phyloP scores from a whole-genome alignment of 2,329 filamentous ascomycete genomes.

The Monilinia polystroma region DNA sequence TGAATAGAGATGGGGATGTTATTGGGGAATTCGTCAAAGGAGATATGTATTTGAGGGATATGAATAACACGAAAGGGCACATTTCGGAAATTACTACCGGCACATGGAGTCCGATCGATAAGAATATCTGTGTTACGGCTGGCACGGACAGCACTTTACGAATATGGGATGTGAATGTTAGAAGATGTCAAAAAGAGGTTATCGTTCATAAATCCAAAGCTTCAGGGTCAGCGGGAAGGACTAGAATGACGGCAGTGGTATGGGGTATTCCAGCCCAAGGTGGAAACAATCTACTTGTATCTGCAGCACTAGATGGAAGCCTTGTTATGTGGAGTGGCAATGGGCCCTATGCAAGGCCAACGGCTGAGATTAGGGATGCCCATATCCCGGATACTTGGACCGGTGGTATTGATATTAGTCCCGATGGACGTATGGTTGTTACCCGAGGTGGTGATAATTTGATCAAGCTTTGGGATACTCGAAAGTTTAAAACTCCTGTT shows the following conservation, averaged over 20 bases:
- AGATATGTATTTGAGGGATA: slow-evolving; percentile 96
- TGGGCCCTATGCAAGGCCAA: slow-evolving; percentile 78
- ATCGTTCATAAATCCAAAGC: slow-evolving; percentile 93
- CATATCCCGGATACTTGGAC: slow-evolving; percentile 87
- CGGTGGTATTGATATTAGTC: slow-evolving; percentile 84
- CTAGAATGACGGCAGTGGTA: slow-evolving; percentile 87
- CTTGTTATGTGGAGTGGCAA: slow-evolving; percentile 90
- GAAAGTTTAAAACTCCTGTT: slow-evolving; percentile 90
- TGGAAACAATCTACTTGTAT: slow-evolving; percentile 74
- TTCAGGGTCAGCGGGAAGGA: slow-evolving; percentile 84
- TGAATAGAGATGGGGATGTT: slow-evolving; percentile 84
- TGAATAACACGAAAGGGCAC: slow-evolving; percentile 97
- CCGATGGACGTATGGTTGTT: slow-evolving; percentile 85
- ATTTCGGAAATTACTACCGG: slow-evolving; percentile 87
- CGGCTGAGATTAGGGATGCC: slow-evolving; percentile 79
- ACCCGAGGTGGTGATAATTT: slow-evolving; percentile 87
- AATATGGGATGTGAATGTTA: slow-evolving; percentile 96
- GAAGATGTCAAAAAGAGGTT: slow-evolving; percentile 85
- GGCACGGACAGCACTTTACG: slow-evolving; percentile 93
- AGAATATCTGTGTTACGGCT: slow-evolving; percentile 82
- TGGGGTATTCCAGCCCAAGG: slow-evolving; percentile 79
- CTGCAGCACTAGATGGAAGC: slow-evolving; percentile 83
- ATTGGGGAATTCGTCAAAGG: slow-evolving; percentile 91
- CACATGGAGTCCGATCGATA: slow-evolving; percentile 86
- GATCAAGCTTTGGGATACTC: slow-evolving; percentile 95